Evolutionary conservation across 139 green algal species (phyloP), one percentile per base, ranked within the genome.

Genomic region (Picochlorum sp.): DNA sequence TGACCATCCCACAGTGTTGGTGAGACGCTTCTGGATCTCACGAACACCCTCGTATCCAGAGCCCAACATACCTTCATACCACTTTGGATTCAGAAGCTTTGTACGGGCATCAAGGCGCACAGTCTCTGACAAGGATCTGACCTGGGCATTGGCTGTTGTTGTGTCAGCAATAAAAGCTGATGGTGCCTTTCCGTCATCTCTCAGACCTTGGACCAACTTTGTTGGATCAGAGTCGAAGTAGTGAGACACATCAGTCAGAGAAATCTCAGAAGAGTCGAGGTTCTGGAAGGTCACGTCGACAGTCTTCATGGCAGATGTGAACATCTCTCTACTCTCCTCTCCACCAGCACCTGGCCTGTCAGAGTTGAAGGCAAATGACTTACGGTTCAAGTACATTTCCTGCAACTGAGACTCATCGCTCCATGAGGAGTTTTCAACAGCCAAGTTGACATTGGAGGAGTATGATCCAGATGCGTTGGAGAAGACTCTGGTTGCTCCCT

Each of bases 51-150:
- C 94, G 73, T 99, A 99, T 30, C 94, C 94, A 54, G 63, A 85
- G 64, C 52, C 57, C 44, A 98, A 68, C 92, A 98, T 97, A 88
- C 67, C 92, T 83, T 98, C 92, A 65, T 98, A 98, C 94, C 94
- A 99, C 87, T 99, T 99, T 70, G 94, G 94, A 85, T 99, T 99
- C 30, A 99, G 85, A 79, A 99, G 88, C 90, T 99, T 99, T 49
- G 94, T 99, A 74, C 94, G 88, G 0, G 94, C 87, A 69, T 99
- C 94, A 59, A 99, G 81, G 57, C 94, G 85, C 49, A 98, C 91
- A 0, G 91, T 97, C 83, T 97, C 90, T 18, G 76, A 74, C 67
- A 99, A 83, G 5, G 88, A 91, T 26, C 94, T 85, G 34, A 99
- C 94, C 80, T 91, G 77, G 37, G 87, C 93, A 67, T 99, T 99